These are phyloP conservation scores for Verticillium nonalfalfae DNA, from an alignment of 2,329 filamentous ascomycete genomes.

Conservation along the genomic window DNA sequence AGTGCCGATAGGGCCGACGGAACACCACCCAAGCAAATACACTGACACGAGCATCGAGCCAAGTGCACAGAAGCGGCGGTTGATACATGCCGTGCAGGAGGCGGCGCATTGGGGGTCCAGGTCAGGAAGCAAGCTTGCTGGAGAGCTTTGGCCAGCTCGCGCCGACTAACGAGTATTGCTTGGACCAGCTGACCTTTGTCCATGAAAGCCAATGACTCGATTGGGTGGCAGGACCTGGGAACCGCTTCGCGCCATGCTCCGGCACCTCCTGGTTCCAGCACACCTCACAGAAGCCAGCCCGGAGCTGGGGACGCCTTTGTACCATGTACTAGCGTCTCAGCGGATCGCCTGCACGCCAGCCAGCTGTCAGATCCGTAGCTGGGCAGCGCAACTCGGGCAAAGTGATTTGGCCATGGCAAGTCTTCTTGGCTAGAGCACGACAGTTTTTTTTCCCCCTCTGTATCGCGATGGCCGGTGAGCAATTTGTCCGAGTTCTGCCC, in stretches of 20 bases:
- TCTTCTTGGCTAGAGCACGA: not conserved
- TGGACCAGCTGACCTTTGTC: constrained; percentile 1
- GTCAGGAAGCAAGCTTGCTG: not conserved
- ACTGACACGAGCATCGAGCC: not conserved
- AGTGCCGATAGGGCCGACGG: not conserved
- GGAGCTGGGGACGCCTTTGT: not conserved
- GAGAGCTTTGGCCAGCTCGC: not conserved
- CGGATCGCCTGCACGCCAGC: not conserved
- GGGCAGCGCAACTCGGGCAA: not conserved
- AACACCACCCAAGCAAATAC: not conserved
- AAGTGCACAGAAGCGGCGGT: not conserved
- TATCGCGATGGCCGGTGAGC: not conserved
- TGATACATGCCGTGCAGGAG: not conserved
- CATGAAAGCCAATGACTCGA: constrained; percentile 2
- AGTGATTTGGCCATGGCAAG: not conserved
- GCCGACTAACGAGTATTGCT: not conserved
- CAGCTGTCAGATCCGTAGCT: not conserved
- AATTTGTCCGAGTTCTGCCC: not conserved
- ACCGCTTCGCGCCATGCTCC: not conserved
- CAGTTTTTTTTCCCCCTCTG: not conserved
- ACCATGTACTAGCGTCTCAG: not conserved
- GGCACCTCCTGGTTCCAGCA: not conserved
- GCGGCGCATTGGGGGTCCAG: not conserved
- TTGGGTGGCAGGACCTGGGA: constrained; percentile 1
- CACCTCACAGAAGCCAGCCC: not conserved